Conservation (phyloP, 176 grass and related monocot genomes). For the Oryza brachyantha region DNA sequence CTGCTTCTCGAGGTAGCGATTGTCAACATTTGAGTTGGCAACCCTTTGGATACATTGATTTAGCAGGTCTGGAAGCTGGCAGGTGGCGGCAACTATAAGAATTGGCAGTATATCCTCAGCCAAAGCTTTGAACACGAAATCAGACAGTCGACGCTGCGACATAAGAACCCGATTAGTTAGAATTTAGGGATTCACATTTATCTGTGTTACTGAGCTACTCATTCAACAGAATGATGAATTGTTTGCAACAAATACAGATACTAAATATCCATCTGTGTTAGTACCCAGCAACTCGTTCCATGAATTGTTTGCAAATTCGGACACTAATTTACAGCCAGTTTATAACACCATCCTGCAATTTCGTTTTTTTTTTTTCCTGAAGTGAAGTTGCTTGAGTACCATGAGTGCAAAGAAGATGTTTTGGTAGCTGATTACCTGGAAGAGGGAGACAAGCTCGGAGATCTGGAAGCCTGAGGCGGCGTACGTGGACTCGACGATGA, state of each 20-base stretch:
- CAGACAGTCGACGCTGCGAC: slow-evolving; percentile 58
- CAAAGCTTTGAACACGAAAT: slow-evolving; percentile 51
- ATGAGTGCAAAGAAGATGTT: not conserved
- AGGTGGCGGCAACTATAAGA: slow-evolving; percentile 47
- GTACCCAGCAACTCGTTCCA: not conserved
- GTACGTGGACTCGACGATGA: slow-evolving; percentile 63
- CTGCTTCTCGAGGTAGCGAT: slow-evolving; percentile 59
- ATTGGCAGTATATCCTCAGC: slow-evolving; percentile 62
- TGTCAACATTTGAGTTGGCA: slow-evolving; percentile 43
- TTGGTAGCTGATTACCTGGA: slow-evolving; percentile 40
- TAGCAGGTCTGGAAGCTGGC: slow-evolving; percentile 48
- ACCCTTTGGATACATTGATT: slow-evolving; percentile 45
- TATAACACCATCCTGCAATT: not conserved
- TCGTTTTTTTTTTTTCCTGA: not conserved
- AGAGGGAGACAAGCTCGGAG: slow-evolving; percentile 62
- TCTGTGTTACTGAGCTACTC: not conserved
- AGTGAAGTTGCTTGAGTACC: not conserved
- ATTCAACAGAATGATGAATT: not conserved
- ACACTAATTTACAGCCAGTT: not conserved
- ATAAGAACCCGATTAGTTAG: slow-evolving; percentile 12
- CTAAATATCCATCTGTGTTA: too few relatives aligned
- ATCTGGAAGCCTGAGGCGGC: slow-evolving; percentile 69
- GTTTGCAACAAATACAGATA: slow-evolving; percentile 8
- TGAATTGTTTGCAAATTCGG: too few relatives aligned
- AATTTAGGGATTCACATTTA: not conserved